phyloP scores from a whole-genome alignment of 495 filamentous ascomycete genomes.

The Pyrenopolyporus hunteri region DNA sequence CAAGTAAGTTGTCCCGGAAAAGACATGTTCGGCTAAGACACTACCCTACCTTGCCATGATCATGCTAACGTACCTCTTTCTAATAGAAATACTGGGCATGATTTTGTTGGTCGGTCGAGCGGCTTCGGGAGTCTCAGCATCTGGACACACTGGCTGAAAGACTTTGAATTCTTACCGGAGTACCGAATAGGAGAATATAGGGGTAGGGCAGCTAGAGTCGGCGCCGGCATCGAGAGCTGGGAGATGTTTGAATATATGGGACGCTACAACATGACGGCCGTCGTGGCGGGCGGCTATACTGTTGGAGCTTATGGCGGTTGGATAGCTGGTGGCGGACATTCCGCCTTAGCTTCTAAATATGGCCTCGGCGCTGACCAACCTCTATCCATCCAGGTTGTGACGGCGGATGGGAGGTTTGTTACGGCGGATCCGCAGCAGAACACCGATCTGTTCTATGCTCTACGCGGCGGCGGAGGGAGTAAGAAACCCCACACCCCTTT shows the following conservation, averaged over 20 bases:
- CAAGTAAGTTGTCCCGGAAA: constrained; percentile 57
- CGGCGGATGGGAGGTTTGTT: constrained; percentile 59
- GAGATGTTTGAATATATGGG: constrained; percentile 51
- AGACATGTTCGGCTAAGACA: background rate
- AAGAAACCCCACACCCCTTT: constrained; percentile 2
- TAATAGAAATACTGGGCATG: constrained; percentile 72
- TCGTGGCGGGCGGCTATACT: constrained; percentile 55
- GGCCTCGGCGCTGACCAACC: constrained; percentile 61
- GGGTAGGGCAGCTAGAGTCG: constrained; percentile 53
- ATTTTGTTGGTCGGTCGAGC: constrained; percentile 61
- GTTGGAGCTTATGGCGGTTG: constrained; percentile 61
- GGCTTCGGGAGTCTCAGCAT: constrained; percentile 61
- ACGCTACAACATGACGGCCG: constrained; percentile 46
- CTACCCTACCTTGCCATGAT: background rate
- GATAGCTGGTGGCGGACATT: constrained; percentile 59
- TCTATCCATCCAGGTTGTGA: constrained; percentile 60
- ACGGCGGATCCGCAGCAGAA: constrained; percentile 57
- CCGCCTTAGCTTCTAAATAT: constrained; percentile 46
- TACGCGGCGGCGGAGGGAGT: constrained; percentile 64
- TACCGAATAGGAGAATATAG: constrained; percentile 50
- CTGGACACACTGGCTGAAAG: constrained; percentile 63
- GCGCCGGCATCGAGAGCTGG: constrained; percentile 52
- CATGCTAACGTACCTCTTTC: constrained; percentile 49
- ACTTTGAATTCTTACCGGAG: constrained; percentile 43
- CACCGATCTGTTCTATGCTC: constrained; percentile 66